Conservation (phyloP, 1,284 basidiomycete species). For the Grifola frondosa region DNA sequence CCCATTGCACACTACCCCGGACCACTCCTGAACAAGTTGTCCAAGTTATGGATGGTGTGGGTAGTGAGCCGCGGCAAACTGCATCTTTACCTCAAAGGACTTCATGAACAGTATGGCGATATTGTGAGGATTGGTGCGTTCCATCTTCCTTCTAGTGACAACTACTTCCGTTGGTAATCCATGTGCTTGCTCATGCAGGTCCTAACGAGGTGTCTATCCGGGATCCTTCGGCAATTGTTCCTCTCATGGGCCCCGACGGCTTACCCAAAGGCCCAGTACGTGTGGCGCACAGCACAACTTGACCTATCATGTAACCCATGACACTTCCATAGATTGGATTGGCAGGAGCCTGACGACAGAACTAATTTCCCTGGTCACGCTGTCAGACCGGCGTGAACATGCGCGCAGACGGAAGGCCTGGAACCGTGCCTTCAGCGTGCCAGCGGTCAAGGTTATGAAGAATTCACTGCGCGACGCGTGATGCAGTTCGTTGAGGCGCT, state of each 20-base stretch:
- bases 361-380: neutral
- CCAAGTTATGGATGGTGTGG: conserved; percentile 19
- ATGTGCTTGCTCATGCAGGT: neutral
- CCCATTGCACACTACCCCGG: conserved; percentile 28
- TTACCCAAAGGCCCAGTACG: conserved; percentile 6
- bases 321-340: neutral
- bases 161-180: neutral
- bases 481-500: neutral
- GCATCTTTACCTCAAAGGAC: conserved; percentile 16
- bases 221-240: conserved; percentile 1
- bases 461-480: neutral
- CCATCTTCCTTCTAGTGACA: neutral
- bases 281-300: too few relatives aligned
- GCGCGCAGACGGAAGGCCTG: neutral
- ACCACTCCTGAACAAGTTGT: conserved; percentile 19
- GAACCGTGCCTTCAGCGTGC: neutral
- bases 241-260: conserved; percentile 3
- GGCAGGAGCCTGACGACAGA: neutral
- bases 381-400: neutral
- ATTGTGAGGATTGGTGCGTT: conserved; percentile 2
- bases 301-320: neutral
- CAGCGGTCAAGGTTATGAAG: neutral
- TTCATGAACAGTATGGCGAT: conserved; percentile 7
- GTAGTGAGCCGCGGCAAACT: conserved; percentile 16
- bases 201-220: conserved; percentile 12